Base-by-base conservation (phyloP, 257 asterid genomes). In the Plantago elongata region DNA sequence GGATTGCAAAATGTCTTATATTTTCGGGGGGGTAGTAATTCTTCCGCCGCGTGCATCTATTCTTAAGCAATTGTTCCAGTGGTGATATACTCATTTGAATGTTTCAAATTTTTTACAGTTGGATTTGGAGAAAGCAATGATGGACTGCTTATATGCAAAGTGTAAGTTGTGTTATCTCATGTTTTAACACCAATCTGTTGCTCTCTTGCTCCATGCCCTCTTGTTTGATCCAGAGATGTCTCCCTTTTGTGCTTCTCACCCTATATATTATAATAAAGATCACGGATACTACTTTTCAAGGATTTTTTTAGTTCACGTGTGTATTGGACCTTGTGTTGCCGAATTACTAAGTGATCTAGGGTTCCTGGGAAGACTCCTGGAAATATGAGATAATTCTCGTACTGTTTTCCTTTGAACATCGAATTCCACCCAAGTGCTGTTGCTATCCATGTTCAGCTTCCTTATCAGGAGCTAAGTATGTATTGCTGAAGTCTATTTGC, bases 111-210 rank as follows among this genome's bases (percentile, higher is more conserved):
- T 46, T 66, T 57, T 75, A 84, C 73, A 89, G 99, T 79, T 93
- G 87, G 96, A 89, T 75, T 68, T 93, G 83, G 92, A 82, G 95
- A 89, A 89, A 67, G 99, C 82, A 40, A 93, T 93, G 99, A 83
- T 93, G 97, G 95, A 93, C 68, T 93, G 99, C 86, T 83, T 93
- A 62, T 87, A 86, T 68, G 99, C 99, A 9, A 93, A 89, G 77
- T 93, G 99, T 93, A 77, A 83, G 95, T 83, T 70, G 43, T 47
- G 47, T 11, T 43, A 15, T 1, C 13, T 16, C 43, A 4, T 34
- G 40, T 34, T 7, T 34, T 34, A 5, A 34, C 40, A 34, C 40
- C 40, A 34, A 34, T 34, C 3, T 34, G 5, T 4, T 34, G 3
- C 8, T 34, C 40, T 0, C 5, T 3, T 34, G 2, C 40, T 2